Evolutionary conservation across 2,329 filamentous ascomycete species (phyloP).

Genomic region (Xylariaceae sp.): DNA sequence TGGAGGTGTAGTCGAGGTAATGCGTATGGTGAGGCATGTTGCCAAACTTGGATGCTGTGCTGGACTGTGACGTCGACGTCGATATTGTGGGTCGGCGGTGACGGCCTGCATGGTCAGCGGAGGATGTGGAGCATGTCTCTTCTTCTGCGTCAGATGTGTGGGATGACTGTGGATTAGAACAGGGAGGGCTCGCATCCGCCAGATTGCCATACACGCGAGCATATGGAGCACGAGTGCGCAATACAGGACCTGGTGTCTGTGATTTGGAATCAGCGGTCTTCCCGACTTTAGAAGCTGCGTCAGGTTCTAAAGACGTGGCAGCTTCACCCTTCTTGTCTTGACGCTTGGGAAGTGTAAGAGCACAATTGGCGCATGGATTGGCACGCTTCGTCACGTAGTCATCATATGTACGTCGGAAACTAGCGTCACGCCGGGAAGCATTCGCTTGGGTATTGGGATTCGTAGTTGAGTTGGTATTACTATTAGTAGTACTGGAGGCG

Average conservation of each 20-base stretch:
- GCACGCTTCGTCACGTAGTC: constrained; percentile 60
- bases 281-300: constrained; percentile 11
- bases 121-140: constrained; percentile 31
- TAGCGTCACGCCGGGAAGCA: constrained; percentile 46
- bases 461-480: background rate
- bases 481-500: background rate
- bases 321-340: constrained; percentile 17
- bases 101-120: constrained; percentile 30
- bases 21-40: constrained; percentile 51
- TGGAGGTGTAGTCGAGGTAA: constrained; percentile 63
- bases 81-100: constrained; percentile 37
- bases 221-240: constrained; percentile 56
- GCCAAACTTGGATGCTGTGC: constrained; percentile 46
- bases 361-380: constrained; percentile 63
- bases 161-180: constrained; percentile 43
- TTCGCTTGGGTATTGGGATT: constrained; percentile 18
- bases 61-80: constrained; percentile 48
- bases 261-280: constrained; percentile 27
- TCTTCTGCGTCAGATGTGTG: constrained; percentile 50
- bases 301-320: background rate
- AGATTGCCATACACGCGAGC: constrained; percentile 50
- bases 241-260: constrained; percentile 48
- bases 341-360: constrained; percentile 55
- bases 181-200: constrained; percentile 45
- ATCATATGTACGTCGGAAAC: constrained; percentile 59